Base-by-base conservation (phyloP, 441 rosid genomes). In the Iberis amara region DNA sequence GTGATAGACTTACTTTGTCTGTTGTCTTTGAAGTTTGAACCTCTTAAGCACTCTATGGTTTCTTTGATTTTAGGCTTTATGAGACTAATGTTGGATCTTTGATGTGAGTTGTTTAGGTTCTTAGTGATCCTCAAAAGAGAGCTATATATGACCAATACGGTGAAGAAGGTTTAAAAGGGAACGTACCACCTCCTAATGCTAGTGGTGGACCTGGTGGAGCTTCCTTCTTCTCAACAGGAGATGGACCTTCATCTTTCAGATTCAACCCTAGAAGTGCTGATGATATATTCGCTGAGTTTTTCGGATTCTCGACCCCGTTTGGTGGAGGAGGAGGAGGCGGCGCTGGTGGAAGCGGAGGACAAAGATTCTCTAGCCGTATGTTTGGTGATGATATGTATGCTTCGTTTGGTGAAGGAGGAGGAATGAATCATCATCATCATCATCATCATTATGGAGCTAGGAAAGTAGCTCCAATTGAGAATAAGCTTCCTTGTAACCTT, bases 161-260 rank as follows among this genome's bases (percentile, higher is more conserved):
- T 7, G 97, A 84, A 52, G 97, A 86, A 70, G 91, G 91, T 35
- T 57, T 89, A 13, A 89, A 89, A 63, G 91, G 85, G 18, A 79
- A 66, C 33, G 67, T 76, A 37, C 89, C 86, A 10, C 89, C 97
- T 1, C 85, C 96, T 8, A 77, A 54, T 59, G 62, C 83, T 3
- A 56, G 72, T 3, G 71, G 76, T 11, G 82, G 80, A 39, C 53
- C 77, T 1, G 73, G 76, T 12, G 83, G 83, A 45, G 57, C 77
- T 14, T 49, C 84, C 18, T 80, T 46, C 73, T 82, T 62, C 61
- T 64, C 81, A 5, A 41, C 82, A 0, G 88, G 89, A 44, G 82
- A 79, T 47, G 79, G 79, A 11, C 65, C 87, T 2, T 47, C 79
- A 6, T 11, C 73, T 39, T 86, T 74, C 50, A 53, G 73, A 26